Percentiles rank a stretch among this genome's conserved stretches.
Evolutionary conservation across 768 basidiomycete genomes (phyloP).

Genomic region (Scleroderma citrinum): DNA sequence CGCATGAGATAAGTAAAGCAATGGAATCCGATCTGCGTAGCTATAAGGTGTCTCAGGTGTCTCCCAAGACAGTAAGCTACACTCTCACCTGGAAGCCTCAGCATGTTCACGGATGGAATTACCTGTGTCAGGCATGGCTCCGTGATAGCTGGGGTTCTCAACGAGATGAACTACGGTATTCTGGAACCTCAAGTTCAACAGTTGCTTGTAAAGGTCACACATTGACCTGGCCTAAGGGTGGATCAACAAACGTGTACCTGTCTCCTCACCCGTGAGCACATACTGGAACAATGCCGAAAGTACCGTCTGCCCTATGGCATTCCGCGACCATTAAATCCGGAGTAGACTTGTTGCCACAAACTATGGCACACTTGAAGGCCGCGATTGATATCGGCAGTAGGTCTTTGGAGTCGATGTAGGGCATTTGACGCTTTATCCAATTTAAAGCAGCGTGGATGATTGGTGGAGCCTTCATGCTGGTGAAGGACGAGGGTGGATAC

Average conservation of each 20-base stretch:
- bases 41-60: slow-evolving; percentile 13
- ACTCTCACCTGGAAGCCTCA: slow-evolving; percentile 34
- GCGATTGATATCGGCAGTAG: slow-evolving; percentile 82
- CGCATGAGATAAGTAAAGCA: slow-evolving; percentile 33
- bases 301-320: slow-evolving; percentile 72
- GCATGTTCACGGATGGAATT: slow-evolving; percentile 53
- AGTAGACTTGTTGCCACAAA: slow-evolving; percentile 83
- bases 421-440: slow-evolving; percentile 59
- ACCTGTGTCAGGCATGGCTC: slow-evolving; percentile 62
- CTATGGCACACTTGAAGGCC: slow-evolving; percentile 72
- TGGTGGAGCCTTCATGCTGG: slow-evolving; percentile 24
- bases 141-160: slow-evolving; percentile 71
- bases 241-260: slow-evolving; percentile 5
- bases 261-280: slow-evolving; percentile 17
- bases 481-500: slow-evolving; percentile 22
- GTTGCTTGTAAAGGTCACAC: slow-evolving; percentile 78
- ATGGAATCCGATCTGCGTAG: slow-evolving; percentile 20
- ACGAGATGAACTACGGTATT: slow-evolving; percentile 58
- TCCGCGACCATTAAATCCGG: slow-evolving; percentile 77
- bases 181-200: slow-evolving; percentile 66
- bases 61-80: not conserved
- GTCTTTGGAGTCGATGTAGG: slow-evolving; percentile 72
- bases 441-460: slow-evolving; percentile 36
- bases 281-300: slow-evolving; percentile 74
- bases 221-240: slow-evolving; percentile 64